Evolutionary conservation across 371 early-diverging fungal species (phyloP), one percentile per base, ranked within the genome.

Genomic region (Mucor irregularis): DNA sequence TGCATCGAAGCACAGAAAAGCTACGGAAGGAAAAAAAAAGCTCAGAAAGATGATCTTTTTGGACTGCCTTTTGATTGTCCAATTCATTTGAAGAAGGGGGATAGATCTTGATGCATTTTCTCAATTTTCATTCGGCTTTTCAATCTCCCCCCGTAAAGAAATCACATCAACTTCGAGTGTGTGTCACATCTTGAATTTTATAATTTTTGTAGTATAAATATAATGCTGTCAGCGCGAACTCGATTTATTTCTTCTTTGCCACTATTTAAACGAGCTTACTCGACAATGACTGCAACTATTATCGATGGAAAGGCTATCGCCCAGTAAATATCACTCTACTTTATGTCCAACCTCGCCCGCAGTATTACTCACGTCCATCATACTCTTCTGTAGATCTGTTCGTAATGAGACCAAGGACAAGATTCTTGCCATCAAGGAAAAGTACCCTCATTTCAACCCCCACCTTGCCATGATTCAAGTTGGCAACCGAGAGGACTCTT

Each of bases 401-500:
- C 88, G 88, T 34, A 68, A 58, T 31, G 66, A 81, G 51, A 74
- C 89, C 28, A 80, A 83, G 56, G 55, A 58, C 7, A 83, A 89
- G 40, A 83, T 94, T 40, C 69, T 74, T 5, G 80, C 76, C n/a
- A 79, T 86, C 62, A 75, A 80, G 53, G 56, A 55, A 17, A 61
- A 71, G 28, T 80, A 87, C 49, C 85, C 89, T 48, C 59, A 69
- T 24, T 93, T 92, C 66, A 63, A 61, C 26, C 95, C 97, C 34
- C 89, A 89, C 35, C 81, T 97, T 11, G 86, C 91, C 24, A 90
- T 96, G 45, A 78, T 95, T 29, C 95, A 96, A 72, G 93, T 97
- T 3, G 97, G 97, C 25, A 78, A 54, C n/a, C 87, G 96, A 42
- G 91, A 91, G 43, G 96, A 97, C 71, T 95, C 96, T 10, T 84